Evolutionary conservation across 345 rosid species (phyloP), one percentile per base, ranked within the genome.

Genomic region (Dovyalis caffra): DNA sequence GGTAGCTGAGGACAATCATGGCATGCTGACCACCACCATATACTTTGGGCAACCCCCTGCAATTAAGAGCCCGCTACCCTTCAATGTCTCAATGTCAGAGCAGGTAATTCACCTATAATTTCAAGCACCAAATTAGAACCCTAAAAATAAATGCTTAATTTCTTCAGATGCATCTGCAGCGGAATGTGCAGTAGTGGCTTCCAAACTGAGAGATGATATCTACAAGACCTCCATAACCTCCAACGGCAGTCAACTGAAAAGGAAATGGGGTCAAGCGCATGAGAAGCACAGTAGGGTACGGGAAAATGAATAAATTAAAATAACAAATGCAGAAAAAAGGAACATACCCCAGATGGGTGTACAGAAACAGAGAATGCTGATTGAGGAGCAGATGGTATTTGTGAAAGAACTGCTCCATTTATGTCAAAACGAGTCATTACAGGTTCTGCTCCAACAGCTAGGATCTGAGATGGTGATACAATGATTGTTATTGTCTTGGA

Each of bases 201-300:
- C 97, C 95, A 72, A 90, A 93, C 77, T 87, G 94, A 20, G 97
- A 95, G 76, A 95, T 89, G 60, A 95, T 85, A 71, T 93, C 99
- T 21, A 95, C 97, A 69, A 93, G 78, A 60, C 96, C 99, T 68
- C 94, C 96, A 78, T 91, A 91, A 69, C 99, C 98, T 78, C 97
- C 99, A 47, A 95, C 86, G 34, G 95, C 90, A 40, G 82, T 83
- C 62, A 90, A 87, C 99, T 93, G 87, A 33, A 68, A 33, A 35
- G 73, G 43, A 20, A 74, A 62, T n/a, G 25, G 57, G n/a, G 68
- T 67, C 9, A 15, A 29, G 6, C 32, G 61, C 53, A 35, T 53
- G 61, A 63, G 69, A 71, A 37, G 73, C 23, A 31, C 20, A 28
- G 11, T 3, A 37, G 20, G 43, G 21, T 32, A 70, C 34, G 11